These are phyloP conservation scores for Lathyrus oleraceus DNA, from an alignment of 306 rosid species.

Conservation along the genomic window DNA sequence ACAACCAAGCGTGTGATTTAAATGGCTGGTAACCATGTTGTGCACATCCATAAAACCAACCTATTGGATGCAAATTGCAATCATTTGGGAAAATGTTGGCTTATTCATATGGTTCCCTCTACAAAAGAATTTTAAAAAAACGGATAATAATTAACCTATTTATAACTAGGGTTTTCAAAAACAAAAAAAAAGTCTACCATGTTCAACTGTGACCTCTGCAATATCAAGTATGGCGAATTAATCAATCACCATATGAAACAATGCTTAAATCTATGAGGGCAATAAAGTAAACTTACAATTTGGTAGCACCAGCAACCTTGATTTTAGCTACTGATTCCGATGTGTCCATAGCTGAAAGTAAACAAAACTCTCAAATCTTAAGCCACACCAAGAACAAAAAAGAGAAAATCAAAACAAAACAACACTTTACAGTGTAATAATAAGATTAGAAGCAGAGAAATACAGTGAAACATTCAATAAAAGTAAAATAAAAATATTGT, in stretches of 20 bases:
- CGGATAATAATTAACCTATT: not conserved
- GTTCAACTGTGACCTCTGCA: not conserved
- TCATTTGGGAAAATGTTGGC: not conserved
- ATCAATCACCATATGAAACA: not conserved
- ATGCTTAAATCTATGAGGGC: not conserved
- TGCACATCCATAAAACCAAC: too few relatives aligned
- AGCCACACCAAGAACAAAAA: not conserved
- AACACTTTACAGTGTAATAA: not conserved
- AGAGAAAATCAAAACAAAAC: not conserved
- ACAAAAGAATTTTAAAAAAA: not conserved
- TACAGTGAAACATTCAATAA: too few relatives aligned
- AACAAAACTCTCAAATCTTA: constrained; percentile 12
- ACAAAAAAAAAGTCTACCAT: not conserved
- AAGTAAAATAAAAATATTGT: not conserved
- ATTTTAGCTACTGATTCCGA: constrained; percentile 52
- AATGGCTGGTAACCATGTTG: too few relatives aligned
- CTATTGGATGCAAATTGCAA: not conserved
- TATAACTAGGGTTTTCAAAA: not conserved
- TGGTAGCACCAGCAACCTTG: constrained; percentile 42
- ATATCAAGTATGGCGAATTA: not conserved
- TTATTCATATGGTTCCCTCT: not conserved
- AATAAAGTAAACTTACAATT: constrained; percentile 45
- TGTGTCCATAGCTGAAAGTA: constrained; percentile 68
- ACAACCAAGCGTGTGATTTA: too few relatives aligned
- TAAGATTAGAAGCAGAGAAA: not conserved